Evolutionary conservation across 305 asterid species (phyloP).

Genomic region (Solanum aculeatissimum): DNA sequence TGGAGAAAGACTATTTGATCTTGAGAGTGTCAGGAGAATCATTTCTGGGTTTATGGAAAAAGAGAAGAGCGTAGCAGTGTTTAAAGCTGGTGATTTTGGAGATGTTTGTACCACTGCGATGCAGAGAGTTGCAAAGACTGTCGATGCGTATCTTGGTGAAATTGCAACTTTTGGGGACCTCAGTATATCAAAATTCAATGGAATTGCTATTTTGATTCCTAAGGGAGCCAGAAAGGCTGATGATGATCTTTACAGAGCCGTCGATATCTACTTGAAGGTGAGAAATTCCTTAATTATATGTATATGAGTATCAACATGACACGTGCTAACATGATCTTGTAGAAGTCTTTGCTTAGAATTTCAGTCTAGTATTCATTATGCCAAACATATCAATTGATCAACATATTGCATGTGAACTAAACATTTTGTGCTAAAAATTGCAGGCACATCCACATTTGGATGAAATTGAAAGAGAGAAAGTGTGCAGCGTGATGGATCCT

Average conservation of each 20-base stretch:
- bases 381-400: background rate
- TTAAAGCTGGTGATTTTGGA: constrained; percentile 52
- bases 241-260: constrained; percentile 86
- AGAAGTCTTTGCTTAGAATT: too few species aligned
- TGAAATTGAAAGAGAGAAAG: constrained; percentile 89
- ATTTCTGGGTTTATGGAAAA: constrained; percentile 75
- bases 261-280: constrained; percentile 86
- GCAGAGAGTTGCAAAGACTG: constrained; percentile 68
- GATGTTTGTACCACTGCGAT: constrained; percentile 57
- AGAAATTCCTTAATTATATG: background rate
- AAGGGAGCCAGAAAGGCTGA: constrained; percentile 69
- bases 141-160: constrained; percentile 79
- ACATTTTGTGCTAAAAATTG: background rate
- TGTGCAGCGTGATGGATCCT: constrained; percentile 88
- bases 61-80: constrained; percentile 70
- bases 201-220: constrained; percentile 77
- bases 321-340: too few species aligned
- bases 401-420: background rate
- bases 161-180: constrained; percentile 58
- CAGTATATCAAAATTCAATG: constrained; percentile 73
- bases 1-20: constrained; percentile 73
- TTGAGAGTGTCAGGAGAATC: constrained; percentile 79
- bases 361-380: background rate
- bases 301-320: too few species aligned
- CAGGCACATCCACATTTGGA: constrained; percentile 86